These are phyloP conservation scores for Colletotrichum tropicicola DNA, from an alignment of 2,329 filamentous ascomycete genomes.

Conservation along the genomic window DNA sequence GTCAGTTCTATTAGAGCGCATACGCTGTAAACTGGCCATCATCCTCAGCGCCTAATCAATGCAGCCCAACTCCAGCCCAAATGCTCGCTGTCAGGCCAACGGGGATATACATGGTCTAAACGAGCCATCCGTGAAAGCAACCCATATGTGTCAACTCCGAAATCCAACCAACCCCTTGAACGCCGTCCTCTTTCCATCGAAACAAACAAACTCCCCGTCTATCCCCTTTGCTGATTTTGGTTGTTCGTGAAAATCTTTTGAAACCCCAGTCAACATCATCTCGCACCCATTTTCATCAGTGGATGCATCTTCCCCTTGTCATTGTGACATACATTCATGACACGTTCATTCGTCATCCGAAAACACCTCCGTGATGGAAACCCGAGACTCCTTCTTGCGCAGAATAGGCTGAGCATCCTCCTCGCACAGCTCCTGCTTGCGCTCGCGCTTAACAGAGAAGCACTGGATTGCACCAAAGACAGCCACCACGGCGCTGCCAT, in stretches of 20 bases:
- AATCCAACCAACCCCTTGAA: background rate
- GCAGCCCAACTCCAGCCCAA: constrained; percentile 5
- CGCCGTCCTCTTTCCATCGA: background rate
- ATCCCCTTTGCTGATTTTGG: constrained; percentile 8
- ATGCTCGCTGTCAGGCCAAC: constrained; percentile 3
- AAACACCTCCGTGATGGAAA: constrained; percentile 23
- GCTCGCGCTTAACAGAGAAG: constrained; percentile 57
- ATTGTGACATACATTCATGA: constrained; percentile 12
- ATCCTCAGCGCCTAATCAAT: constrained; percentile 5
- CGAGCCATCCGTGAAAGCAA: background rate
- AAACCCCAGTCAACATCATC: background rate
- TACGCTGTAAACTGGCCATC: background rate
- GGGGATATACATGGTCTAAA: constrained; percentile 22
- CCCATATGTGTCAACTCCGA: background rate
- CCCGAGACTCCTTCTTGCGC: constrained; percentile 22
- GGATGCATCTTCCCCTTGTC: background rate
- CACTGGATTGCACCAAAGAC: constrained; percentile 67
- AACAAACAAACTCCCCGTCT: constrained; percentile 21
- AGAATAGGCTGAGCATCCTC: constrained; percentile 20
- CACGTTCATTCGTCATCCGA: constrained; percentile 25
- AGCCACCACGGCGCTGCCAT: constrained; percentile 66
- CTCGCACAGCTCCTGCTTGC: constrained; percentile 4
- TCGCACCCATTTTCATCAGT: background rate
- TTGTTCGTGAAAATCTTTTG: constrained; percentile 10
- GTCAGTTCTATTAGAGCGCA: constrained; percentile 20